These are phyloP conservation scores for Hirsutella thompsonii DNA, from an alignment of 2,329 filamentous ascomycete genomes.

Conservation along the genomic window DNA sequence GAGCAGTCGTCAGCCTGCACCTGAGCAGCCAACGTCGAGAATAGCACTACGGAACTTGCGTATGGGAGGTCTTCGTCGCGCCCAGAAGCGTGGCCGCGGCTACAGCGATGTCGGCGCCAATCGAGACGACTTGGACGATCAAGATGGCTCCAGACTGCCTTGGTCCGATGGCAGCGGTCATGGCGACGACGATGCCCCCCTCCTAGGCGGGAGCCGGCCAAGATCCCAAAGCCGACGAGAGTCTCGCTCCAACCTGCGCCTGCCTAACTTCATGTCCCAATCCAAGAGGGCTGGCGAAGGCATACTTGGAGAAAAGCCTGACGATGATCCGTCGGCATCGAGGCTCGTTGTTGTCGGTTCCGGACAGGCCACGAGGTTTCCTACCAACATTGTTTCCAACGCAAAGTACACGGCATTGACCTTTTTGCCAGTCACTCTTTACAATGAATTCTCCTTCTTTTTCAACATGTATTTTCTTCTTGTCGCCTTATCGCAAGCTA, in stretches of 20 bases:
- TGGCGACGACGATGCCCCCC: conserved; percentile 58
- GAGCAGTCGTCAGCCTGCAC: conserved; percentile 13
- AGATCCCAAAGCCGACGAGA: conserved; percentile 14
- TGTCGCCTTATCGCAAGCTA: conserved; percentile 85
- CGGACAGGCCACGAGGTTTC: conserved; percentile 61
- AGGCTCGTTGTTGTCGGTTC: conserved; percentile 67
- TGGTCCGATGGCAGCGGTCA: conserved; percentile 48
- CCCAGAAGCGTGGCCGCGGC: conserved; percentile 38
- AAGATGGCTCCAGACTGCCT: conserved; percentile 38
- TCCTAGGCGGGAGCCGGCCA: conserved; percentile 40
- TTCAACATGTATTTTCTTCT: conserved; percentile 99
- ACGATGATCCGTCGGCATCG: conserved; percentile 55
- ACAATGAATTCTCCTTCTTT: conserved; percentile 99
- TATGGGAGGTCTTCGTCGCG: conserved; percentile 49
- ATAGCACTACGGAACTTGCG: conserved; percentile 63
- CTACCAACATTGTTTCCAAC: conserved; percentile 85
- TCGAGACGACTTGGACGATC: conserved; percentile 47
- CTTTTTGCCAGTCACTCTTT: conserved; percentile 86
- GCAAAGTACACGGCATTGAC: conserved; percentile 95
- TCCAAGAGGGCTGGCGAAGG: conserved; percentile 19
- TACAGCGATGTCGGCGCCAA: conserved; percentile 49
- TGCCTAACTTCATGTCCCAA: conserved; percentile 55
- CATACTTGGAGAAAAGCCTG: conserved; percentile 35
- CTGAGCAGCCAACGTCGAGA: conserved; percentile 34
- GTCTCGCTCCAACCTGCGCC: conserved; percentile 38